Conservation (phyloP, 225 moss, liverwort and hornwort species). For the Bryoerythrophyllum caledonicum region DNA sequence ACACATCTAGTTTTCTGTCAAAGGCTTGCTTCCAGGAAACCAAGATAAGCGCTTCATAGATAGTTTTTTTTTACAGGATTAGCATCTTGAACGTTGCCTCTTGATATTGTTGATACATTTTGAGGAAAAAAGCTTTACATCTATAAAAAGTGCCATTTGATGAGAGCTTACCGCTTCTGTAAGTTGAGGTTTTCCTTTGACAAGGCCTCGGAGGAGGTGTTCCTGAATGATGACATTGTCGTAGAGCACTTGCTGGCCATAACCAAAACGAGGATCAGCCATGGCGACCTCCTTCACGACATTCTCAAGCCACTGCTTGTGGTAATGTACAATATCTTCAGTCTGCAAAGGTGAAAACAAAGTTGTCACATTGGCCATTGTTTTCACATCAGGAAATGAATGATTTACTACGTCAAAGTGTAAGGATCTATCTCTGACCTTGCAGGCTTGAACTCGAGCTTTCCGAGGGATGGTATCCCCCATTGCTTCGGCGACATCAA, state of each 20-base stretch:
- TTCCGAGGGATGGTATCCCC: conserved; percentile 22
- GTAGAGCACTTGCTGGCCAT: conserved; percentile 46
- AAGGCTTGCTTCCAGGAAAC: not conserved
- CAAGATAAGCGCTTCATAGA: not conserved
- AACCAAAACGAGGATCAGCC: conserved; percentile 36
- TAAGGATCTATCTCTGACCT: conserved; percentile 37
- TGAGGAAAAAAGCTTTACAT: not conserved
- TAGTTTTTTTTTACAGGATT: not conserved
- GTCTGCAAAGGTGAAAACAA: conserved; percentile 28
- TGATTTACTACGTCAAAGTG: not conserved
- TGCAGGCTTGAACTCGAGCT: conserved; percentile 46
- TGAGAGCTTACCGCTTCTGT: conserved; percentile 33
- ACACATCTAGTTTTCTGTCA: not conserved
- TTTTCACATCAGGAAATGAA: not conserved
- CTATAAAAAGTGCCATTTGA: not conserved
- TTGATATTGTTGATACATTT: not conserved
- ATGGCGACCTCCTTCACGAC: conserved; percentile 50
- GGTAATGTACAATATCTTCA: conserved; percentile 46
- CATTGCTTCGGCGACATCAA: conserved; percentile 22
- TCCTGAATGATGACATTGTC: conserved; percentile 43
- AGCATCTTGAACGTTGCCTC: too few species aligned
- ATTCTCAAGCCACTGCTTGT: conserved; percentile 41
- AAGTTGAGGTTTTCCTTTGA: conserved; percentile 47
- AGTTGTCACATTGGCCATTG: not conserved
- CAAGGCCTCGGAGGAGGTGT: conserved; percentile 38